Evolutionary conservation across 2,329 filamentous ascomycete species (phyloP).

Genomic region (Neonectria hederae): DNA sequence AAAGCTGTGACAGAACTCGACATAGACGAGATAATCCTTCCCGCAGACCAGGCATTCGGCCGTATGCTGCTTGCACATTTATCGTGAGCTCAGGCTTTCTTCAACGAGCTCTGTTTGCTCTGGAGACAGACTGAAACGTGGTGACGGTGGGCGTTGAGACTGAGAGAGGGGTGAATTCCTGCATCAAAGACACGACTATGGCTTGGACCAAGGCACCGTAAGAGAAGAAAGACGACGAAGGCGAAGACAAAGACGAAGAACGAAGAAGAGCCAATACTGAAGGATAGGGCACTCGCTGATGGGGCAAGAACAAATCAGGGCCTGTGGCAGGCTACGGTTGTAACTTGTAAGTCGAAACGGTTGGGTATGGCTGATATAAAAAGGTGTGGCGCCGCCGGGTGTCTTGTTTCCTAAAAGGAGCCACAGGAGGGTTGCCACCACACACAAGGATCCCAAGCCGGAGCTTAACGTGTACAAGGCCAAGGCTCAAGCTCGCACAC

Average conservation of each 20-base stretch:
- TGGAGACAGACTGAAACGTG: conserved; percentile 25
- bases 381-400: conserved; percentile 34
- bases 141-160: conserved; percentile 15
- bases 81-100: conserved; percentile 47
- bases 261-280: conserved; percentile 2
- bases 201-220: background rate
- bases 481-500: background rate
- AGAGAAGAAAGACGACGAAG: conserved; percentile 15
- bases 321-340: conserved; percentile 10
- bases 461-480: conserved; percentile 28
- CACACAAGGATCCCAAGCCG: conserved; percentile 30
- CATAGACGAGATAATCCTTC: conserved; percentile 67
- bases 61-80: conserved; percentile 69
- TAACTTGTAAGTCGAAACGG: conserved; percentile 21
- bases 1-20: conserved; percentile 64
- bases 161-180: conserved; percentile 29
- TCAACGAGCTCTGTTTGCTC: conserved; percentile 24
- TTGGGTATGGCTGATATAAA: conserved; percentile 44
- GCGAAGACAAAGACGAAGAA: conserved; percentile 15
- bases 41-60: conserved; percentile 68
- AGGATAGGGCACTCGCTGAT: background rate
- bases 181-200: conserved; percentile 36
- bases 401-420: conserved; percentile 20
- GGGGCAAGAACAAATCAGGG: conserved; percentile 11
- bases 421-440: conserved; percentile 36